A percentile compares a stretch with the other conserved stretches of the same genome.
Evolutionary conservation across 2,329 filamentous ascomycete genomes (phyloP).

Genomic region (Thelonectria blattea): DNA sequence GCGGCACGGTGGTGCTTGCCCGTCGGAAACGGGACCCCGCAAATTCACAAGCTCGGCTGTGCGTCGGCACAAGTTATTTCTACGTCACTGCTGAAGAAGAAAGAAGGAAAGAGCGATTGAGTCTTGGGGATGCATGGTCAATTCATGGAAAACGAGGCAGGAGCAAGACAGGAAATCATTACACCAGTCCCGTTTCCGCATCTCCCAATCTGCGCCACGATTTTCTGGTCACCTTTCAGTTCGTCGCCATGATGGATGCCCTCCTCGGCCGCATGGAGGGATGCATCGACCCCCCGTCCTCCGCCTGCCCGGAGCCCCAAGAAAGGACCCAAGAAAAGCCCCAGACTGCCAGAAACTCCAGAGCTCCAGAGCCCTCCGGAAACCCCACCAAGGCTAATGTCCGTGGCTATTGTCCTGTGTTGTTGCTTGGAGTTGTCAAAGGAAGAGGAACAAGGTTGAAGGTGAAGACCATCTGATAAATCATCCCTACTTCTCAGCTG

Average conservation of each 20-base stretch:
- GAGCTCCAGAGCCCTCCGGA: no score
- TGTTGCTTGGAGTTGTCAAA: not conserved
- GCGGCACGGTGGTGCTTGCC: not conserved
- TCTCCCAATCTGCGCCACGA: not conserved
- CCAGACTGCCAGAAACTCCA: no score
- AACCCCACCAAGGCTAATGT: not conserved
- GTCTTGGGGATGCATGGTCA: not conserved
- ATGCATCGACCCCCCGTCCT: slow-evolving; percentile 30
- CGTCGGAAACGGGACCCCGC: slow-evolving; percentile 48
- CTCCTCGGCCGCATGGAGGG: slow-evolving; percentile 39
- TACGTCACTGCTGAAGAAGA: slow-evolving; percentile 33
- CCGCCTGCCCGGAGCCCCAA: slow-evolving; percentile 36
- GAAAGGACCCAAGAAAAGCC: not conserved
- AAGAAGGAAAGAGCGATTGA: no score
- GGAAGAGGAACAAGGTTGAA: not conserved
- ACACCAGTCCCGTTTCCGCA: not conserved
- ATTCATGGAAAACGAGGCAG: not conserved
- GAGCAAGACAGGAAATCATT: no score
- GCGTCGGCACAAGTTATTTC: slow-evolving; percentile 50
- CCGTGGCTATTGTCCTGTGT: not conserved
- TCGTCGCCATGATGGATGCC: not conserved
- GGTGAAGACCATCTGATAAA: not conserved
- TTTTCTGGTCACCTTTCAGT: not conserved
- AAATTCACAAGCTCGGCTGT: slow-evolving; percentile 65
- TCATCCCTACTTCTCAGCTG: not conserved